Conservation (phyloP, 2,329 filamentous ascomycete species). For the Aspergillus terreus region DNA sequence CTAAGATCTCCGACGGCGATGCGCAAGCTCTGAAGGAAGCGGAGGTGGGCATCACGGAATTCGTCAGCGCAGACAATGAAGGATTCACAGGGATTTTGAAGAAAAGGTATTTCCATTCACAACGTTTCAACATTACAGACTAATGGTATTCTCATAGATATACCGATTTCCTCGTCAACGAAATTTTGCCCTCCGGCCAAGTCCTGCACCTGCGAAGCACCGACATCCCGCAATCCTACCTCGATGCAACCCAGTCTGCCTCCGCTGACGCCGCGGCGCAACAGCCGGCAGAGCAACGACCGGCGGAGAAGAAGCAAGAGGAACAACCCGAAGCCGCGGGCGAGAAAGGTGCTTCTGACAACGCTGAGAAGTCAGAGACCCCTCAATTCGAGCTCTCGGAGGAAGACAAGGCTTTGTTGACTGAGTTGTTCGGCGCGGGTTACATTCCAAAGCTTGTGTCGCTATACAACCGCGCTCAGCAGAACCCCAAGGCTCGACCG, state of each 20-base stretch:
- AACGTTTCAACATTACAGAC: neutral
- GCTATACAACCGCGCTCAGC: conserved; percentile 54
- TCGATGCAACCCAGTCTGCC: conserved; percentile 8
- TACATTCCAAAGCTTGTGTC: conserved; percentile 49
- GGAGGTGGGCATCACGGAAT: conserved; percentile 61
- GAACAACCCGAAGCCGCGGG: conserved; percentile 8
- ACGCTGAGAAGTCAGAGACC: conserved; percentile 11
- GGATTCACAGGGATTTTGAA: conserved; percentile 65
- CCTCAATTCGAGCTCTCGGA: conserved; percentile 35
- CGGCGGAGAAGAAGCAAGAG: conserved; percentile 12
- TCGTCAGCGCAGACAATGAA: conserved; percentile 53
- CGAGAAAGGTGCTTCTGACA: conserved; percentile 11
- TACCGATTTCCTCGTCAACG: conserved; percentile 89
- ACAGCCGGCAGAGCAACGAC: conserved; percentile 10
- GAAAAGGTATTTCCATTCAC: conserved; percentile 49
- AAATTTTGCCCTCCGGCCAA: conserved; percentile 71
- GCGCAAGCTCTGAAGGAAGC: conserved; percentile 37
- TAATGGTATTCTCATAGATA: conserved; percentile 51
- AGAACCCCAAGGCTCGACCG: conserved; percentile 53
- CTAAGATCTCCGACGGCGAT: conserved; percentile 18
- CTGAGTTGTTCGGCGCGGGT: conserved; percentile 50
- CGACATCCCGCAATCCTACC: conserved; percentile 21
- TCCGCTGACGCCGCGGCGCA: conserved; percentile 8
- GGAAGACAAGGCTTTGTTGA: conserved; percentile 44
- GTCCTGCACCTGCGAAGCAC: conserved; percentile 67